These are phyloP conservation scores for Cercospora sesami DNA, from an alignment of 2,329 filamentous ascomycete species.

Conservation along the genomic window DNA sequence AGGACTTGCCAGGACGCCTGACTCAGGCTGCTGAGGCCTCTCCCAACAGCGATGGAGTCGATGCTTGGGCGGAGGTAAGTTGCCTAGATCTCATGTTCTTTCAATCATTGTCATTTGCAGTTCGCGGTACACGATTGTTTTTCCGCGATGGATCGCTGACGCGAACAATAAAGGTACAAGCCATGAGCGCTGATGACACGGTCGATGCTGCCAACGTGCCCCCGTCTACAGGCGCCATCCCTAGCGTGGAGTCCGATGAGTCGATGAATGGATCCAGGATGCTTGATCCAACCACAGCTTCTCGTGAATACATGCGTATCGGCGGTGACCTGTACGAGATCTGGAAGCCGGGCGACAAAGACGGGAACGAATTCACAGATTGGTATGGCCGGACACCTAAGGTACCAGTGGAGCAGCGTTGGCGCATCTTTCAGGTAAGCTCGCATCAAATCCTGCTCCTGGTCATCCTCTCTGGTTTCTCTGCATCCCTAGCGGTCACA, in stretches of 20 bases:
- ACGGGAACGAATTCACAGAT: slow-evolving; percentile 38
- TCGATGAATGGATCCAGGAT: slow-evolving; percentile 1
- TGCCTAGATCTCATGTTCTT: neutral
- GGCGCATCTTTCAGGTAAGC: slow-evolving; percentile 43
- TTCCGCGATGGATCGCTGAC: neutral
- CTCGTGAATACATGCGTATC: slow-evolving; percentile 31
- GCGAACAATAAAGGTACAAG: neutral
- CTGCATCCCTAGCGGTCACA: neutral
- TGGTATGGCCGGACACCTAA: slow-evolving; percentile 31
- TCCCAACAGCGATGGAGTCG: neutral
- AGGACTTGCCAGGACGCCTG: neutral
- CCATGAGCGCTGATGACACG: neutral
- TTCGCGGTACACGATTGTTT: neutral
- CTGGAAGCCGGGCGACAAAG: slow-evolving; percentile 43
- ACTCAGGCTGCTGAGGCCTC: neutral
- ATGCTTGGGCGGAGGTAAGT: slow-evolving; percentile 16
- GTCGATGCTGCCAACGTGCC: neutral
- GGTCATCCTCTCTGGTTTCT: neutral
- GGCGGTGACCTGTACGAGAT: slow-evolving; percentile 36
- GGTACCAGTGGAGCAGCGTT: slow-evolving; percentile 34
- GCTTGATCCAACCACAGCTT: slow-evolving; percentile 25
- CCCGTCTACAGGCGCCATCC: slow-evolving; percentile 21
- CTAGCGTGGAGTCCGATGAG: slow-evolving; percentile 19
- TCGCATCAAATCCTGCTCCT: neutral
- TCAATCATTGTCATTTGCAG: neutral